Base-by-base conservation (phyloP, 257 asterid species). In the Henckelia pumila region DNA sequence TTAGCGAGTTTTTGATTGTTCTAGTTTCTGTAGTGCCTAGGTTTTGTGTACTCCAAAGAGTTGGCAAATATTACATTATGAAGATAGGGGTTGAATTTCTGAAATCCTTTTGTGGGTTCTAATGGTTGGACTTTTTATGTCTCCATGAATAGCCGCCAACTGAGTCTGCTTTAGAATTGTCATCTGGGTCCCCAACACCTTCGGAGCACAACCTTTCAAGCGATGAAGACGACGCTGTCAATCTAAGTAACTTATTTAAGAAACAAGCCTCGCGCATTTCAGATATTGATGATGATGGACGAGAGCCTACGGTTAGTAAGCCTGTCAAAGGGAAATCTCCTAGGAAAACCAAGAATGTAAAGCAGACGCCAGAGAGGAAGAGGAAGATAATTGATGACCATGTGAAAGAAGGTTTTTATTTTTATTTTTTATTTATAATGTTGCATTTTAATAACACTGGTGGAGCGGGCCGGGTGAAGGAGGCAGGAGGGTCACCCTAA, bases 161-260 rank as follows among this genome's bases (percentile, higher is more conserved):
- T 56, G 71, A 8, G 25, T 72, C 91, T 28, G 70, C 84, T 67
- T 56, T 78, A 40, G 68, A 67, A 26, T 58, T 86, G 65, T 84
- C 94, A 32, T 89, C 94, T 33, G 89, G 75, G 37, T 82, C 94
- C 1, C 77, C 63, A 32, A 81, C 89, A 5, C 88, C 85, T 35
- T 68, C 63, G 37, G 78, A 70, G 63, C 69, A 37, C 71, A 65
- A 70, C 66, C 81, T 73, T 8, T 67, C 13, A 21, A 80, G 85
- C 60, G 89, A 76, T 24, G 88, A 75, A 17, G 96, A 86, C 60
- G 96, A 88, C 81, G 76, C 37, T 49, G 28, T 79, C 30, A 78
- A 71, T 64, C 88, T 89, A 56, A 81, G 70, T 55, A 78, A 49
- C 32, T 71, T 89, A 80, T 86, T 89, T 71, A 77, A 80, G 67